Conservation (phyloP, 2,329 filamentous ascomycete species). For the Colletotrichum sp. region DNA sequence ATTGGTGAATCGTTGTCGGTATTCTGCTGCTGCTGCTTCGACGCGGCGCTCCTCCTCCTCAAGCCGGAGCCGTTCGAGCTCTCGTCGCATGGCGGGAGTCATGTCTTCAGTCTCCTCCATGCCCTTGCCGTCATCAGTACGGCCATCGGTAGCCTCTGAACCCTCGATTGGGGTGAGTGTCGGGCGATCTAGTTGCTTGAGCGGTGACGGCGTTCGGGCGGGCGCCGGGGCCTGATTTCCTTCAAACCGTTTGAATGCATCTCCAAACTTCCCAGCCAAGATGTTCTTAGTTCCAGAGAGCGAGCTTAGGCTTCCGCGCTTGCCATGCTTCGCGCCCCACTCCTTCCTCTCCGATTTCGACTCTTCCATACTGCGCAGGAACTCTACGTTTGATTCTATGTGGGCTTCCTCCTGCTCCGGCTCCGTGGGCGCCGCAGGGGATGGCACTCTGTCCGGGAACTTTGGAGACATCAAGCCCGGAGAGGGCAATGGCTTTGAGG, state of each 20-base stretch:
- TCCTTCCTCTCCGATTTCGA: slow-evolving; percentile 62
- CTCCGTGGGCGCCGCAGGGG: slow-evolving; percentile 41
- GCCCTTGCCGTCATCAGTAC: slow-evolving; percentile 69
- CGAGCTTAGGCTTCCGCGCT: slow-evolving; percentile 76
- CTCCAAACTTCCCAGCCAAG: slow-evolving; percentile 87
- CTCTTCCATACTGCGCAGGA: slow-evolving; percentile 78
- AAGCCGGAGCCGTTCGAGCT: slow-evolving; percentile 82
- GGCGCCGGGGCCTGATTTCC: slow-evolving; percentile 44
- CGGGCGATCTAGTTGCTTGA: slow-evolving; percentile 52
- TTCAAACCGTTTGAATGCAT: slow-evolving; percentile 94
- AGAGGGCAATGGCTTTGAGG: slow-evolving; percentile 44
- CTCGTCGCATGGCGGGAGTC: slow-evolving; percentile 86
- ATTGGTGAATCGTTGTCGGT: slow-evolving; percentile 75
- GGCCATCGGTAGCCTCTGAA: slow-evolving; percentile 74
- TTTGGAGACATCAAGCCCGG: slow-evolving; percentile 39
- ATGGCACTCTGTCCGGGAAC: slow-evolving; percentile 42
- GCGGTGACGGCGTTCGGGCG: slow-evolving; percentile 53
- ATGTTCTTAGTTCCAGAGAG: slow-evolving; percentile 80
- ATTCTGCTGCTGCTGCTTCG: slow-evolving; percentile 86
- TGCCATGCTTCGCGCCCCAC: slow-evolving; percentile 62
- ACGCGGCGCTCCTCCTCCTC: slow-evolving; percentile 91
- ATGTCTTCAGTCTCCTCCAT: slow-evolving; percentile 71
- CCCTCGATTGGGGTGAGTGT: slow-evolving; percentile 75
- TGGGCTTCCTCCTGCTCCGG: slow-evolving; percentile 67
- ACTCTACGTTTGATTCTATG: slow-evolving; percentile 83